Evolutionary conservation across 306 rosid genomes (phyloP).

Genomic region (Hippophae gyantsensis): DNA sequence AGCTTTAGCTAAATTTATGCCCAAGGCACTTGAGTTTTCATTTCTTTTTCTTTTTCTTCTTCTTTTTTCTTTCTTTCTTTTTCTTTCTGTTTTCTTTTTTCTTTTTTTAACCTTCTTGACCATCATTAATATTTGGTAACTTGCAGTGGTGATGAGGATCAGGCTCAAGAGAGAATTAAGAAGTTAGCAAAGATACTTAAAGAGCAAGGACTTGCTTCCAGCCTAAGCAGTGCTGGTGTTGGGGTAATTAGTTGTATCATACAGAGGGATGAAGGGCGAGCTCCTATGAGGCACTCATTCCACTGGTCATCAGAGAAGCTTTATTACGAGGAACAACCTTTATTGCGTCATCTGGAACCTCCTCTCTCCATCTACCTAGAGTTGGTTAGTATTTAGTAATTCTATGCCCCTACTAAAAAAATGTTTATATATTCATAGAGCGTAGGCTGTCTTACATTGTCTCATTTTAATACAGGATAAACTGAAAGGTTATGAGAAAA

Average conservation of each 20-base stretch:
- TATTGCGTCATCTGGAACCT: slow-evolving; percentile 93
- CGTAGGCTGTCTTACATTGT: slow-evolving; percentile 6
- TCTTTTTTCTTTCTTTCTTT: no score
- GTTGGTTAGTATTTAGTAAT: slow-evolving; percentile 81
- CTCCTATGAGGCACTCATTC: slow-evolving; percentile 99
- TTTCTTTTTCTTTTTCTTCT: no score
- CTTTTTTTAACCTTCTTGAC: slow-evolving; percentile 18
- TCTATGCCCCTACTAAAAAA: not conserved
- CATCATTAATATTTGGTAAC: slow-evolving; percentile 23
- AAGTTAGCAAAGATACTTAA: slow-evolving; percentile 85
- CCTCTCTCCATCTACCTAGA: slow-evolving; percentile 96
- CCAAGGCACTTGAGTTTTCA: slow-evolving; percentile 4
- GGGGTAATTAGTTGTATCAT: slow-evolving; percentile 88
- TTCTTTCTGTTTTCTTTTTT: no score
- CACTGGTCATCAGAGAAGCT: slow-evolving; percentile 80
- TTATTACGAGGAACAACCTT: slow-evolving; percentile 76
- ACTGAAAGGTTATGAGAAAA: slow-evolving; percentile 76
- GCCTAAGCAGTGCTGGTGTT: slow-evolving; percentile 62
- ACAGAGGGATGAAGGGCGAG: slow-evolving; percentile 97
- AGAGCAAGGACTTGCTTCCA: slow-evolving; percentile 70
- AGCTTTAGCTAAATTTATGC: slow-evolving; percentile 1
- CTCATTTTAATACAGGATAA: slow-evolving; percentile 54
- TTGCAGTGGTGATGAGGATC: slow-evolving; percentile 96
- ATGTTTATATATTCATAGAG: slow-evolving; percentile 15
- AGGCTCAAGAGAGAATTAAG: slow-evolving; percentile 90